A percentile compares a stretch with the other conserved stretches of the same genome.
These are phyloP conservation scores for Eucalyptus coolabah DNA, from an alignment of 345 rosid species.

Conservation along the genomic window DNA sequence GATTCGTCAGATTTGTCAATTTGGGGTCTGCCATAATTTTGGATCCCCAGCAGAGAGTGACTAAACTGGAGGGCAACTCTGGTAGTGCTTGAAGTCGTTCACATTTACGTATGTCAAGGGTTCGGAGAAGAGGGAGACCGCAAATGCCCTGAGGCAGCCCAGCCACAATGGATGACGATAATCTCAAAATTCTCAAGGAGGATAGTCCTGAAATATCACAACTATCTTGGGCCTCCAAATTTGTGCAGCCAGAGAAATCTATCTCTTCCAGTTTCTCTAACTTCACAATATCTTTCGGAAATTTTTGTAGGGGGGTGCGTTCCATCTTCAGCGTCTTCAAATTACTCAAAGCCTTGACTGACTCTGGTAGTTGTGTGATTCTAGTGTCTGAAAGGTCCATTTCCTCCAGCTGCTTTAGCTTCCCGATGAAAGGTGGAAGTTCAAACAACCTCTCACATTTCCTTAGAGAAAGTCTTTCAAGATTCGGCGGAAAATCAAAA, in stretches of 20 bases:
- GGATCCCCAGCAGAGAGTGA: background rate
- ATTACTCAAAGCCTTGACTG: background rate
- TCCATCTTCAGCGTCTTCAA: background rate
- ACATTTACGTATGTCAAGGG: background rate
- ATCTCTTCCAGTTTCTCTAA: background rate
- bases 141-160: background rate
- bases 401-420: background rate
- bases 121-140: background rate
- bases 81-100: background rate
- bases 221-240: background rate
- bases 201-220: background rate
- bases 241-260: background rate
- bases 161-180: background rate
- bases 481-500: background rate
- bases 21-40: background rate
- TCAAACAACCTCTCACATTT: rapidly evolving
- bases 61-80: background rate
- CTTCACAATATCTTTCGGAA: background rate
- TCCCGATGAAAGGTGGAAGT: background rate
- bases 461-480: background rate
- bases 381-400: background rate
- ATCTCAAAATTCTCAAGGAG: background rate
- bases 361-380: background rate
- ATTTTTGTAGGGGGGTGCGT: background rate
- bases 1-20: background rate